phyloP scores from a whole-genome alignment of 768 basidiomycete species.

The Tricholoma furcatifolium region DNA sequence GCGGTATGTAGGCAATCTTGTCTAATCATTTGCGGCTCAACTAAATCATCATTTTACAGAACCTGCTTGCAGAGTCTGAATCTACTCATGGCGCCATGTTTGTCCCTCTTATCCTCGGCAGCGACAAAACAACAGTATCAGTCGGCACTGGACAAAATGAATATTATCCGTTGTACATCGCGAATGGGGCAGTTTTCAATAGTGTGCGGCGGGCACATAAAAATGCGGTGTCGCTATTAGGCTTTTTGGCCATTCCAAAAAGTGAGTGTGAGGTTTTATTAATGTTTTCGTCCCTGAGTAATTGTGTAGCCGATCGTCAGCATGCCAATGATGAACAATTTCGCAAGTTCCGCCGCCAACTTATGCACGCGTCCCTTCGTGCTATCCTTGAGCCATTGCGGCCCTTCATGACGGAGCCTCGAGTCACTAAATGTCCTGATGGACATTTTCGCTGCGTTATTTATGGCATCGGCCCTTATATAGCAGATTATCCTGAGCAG shows the following conservation, averaged over 20 bases:
- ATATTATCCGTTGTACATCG: too few species aligned
- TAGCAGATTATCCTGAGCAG: slow-evolving; percentile 29
- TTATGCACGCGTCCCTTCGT: slow-evolving; percentile 22
- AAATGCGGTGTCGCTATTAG: slow-evolving; percentile 26
- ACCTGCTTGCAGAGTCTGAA: too few species aligned
- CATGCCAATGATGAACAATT: slow-evolving; percentile 15
- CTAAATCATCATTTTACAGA: too few species aligned
- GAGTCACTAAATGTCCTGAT: slow-evolving; percentile 22
- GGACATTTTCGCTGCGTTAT: slow-evolving; percentile 23
- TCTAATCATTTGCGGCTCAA: too few species aligned
- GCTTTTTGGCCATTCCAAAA: slow-evolving; percentile 36
- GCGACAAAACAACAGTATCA: too few species aligned
- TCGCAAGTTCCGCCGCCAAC: slow-evolving; percentile 17
- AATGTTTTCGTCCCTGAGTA: slow-evolving; percentile 1
- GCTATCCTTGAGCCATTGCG: slow-evolving; percentile 17
- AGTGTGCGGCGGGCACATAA: too few species aligned
- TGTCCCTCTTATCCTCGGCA: too few species aligned
- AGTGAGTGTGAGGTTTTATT: slow-evolving; percentile 13
- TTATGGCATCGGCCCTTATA: slow-evolving; percentile 28
- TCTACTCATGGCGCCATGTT: too few species aligned
- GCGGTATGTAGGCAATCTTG: too few species aligned
- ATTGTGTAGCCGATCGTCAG: slow-evolving; percentile 12
- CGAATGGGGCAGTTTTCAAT: too few species aligned
- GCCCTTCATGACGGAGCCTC: slow-evolving; percentile 22
- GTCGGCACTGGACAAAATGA: too few species aligned